Evolutionary conservation across 192 early-diverging fungal species (phyloP), one percentile per base, ranked within the genome.

Genomic region (Entomortierella chlamydospora): DNA sequence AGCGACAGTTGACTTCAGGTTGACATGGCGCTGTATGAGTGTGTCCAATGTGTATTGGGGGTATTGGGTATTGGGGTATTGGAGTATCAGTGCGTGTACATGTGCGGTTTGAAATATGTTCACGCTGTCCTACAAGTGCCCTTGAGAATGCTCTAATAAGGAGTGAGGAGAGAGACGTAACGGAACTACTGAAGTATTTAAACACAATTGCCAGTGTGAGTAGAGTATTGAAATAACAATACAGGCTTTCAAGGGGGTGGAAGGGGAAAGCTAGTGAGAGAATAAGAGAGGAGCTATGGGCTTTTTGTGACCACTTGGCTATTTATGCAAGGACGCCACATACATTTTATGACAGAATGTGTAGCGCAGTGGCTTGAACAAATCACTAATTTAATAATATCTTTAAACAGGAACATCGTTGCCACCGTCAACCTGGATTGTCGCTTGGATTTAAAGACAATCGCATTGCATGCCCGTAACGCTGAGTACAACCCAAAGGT

Each of bases 401-500:
- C 30, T 12, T 63, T 71, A 25, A 26, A 70, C 79, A 95, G 94
- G 85, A 99, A 99, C 77, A 97, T 99, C 72, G 98, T 99, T 13
- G 97, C 98, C 26, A 99, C 98, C 20, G 98, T 99, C 73, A 98
- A 99, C 82, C 87, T 99, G 68, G 98, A 98, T 82, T 95, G 93
- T 87, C 91, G 92, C 55, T 90, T 99, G 71, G 98, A 99, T 82
- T 81, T 99, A 61, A 99, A 99, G 86, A 97, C 95, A 34, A 99
- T 99, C 83, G 98, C 98, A 41, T 87, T 99, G 61, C 96, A 98
- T 72, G 98, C 98, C n/a, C 90, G 98, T 61, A 99, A 99, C 82
- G 98, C 98, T 79, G 98, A 99, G 85, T 99, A 99, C 87, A 99
- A 99, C 83, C 98, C 98, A 81, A 99, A 99, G 94, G 96, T 98